These are phyloP conservation scores for Ascoidea rubescens DNA, from an alignment of 805 yeast genomes.

Conservation along the genomic window DNA sequence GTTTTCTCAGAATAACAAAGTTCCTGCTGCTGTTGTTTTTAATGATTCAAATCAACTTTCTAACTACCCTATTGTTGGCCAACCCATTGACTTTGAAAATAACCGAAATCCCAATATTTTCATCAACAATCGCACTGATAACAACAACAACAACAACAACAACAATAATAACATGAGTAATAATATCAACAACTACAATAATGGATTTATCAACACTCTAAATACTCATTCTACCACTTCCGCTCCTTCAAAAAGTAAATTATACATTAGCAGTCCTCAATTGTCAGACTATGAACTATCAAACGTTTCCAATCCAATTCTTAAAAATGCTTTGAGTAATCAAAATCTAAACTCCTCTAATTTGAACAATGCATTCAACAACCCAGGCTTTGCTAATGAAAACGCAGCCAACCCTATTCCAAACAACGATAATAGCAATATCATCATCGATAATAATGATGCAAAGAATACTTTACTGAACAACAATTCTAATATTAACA, in stretches of 20 bases:
- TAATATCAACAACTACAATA: background rate
- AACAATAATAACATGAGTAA: background rate
- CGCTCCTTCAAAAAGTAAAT: background rate
- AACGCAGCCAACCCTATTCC: no score
- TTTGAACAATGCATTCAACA: background rate
- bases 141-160: background rate
- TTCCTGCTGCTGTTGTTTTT: background rate
- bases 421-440: no score
- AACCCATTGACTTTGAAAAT: background rate
- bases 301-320: background rate
- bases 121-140: background rate
- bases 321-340: background rate
- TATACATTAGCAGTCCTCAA: background rate
- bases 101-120: background rate
- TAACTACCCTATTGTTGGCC: background rate
- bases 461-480: no score
- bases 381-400: no score
- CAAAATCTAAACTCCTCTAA: background rate
- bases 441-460: no score
- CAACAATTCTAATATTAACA: no score
- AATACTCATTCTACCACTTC: background rate
- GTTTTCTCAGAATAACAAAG: background rate
- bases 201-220: constrained; percentile 3
- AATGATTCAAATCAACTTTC: background rate
- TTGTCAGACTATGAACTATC: background rate